Evolutionary conservation across 805 yeast species (phyloP).

Genomic region (Candida morakotiae): DNA sequence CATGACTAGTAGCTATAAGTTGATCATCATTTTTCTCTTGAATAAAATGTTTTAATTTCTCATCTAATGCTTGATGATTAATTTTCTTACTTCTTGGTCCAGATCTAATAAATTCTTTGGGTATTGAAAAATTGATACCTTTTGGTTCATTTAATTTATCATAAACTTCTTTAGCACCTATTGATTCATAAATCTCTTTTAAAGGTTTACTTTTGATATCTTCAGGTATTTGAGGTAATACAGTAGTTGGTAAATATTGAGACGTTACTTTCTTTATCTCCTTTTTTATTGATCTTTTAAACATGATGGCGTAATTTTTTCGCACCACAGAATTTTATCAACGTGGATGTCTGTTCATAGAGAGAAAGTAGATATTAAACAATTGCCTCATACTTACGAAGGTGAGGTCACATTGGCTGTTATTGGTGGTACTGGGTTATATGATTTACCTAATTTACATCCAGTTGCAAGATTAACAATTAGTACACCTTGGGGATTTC

Average conservation of each 20-base stretch:
- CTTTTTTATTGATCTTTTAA: background rate
- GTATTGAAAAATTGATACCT: constrained; percentile 2
- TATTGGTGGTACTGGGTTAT: constrained; percentile 98
- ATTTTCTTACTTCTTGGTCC: constrained; percentile 4
- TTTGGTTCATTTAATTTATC: constrained; percentile 4
- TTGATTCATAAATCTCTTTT: constrained; percentile 15
- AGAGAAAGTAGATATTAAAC: constrained; percentile 20
- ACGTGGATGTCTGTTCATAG: constrained; percentile 33
- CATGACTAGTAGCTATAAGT: constrained; percentile 7
- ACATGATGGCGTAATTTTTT: constrained; percentile 1
- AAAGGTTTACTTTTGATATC: constrained; percentile 12
- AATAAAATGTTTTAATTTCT: constrained; percentile 1
- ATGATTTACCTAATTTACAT: constrained; percentile 73
- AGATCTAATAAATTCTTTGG: background rate
- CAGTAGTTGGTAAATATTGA: constrained; percentile 23
- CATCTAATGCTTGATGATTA: constrained; percentile 1
- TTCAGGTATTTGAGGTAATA: constrained; percentile 30
- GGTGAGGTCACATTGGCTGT: constrained; percentile 79
- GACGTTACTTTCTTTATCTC: background rate
- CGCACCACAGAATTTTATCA: background rate
- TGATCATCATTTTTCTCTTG: constrained; percentile 2
- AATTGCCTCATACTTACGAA: constrained; percentile 49
- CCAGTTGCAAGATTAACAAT: constrained; percentile 82
- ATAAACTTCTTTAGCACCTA: constrained; percentile 6
- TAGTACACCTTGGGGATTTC: constrained; percentile 96